Evolutionary conservation across 768 basidiomycete genomes (phyloP), one percentile per base, ranked within the genome.

Genomic region (Tricholoma bakamatsutake): DNA sequence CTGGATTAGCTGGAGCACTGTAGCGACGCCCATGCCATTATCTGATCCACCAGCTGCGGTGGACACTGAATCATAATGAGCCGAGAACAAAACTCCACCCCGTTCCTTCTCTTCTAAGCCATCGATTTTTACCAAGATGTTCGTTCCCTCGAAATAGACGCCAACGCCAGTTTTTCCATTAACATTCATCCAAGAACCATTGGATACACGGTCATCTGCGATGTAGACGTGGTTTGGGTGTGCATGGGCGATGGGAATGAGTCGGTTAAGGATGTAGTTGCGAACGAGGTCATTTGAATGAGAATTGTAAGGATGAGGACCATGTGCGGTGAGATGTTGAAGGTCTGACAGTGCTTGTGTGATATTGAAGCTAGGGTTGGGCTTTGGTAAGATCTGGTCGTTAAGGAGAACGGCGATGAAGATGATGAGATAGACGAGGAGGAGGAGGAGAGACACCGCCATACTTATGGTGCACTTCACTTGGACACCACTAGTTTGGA

Each of bases 1-100:
- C 39, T 82, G 71, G 34, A 88, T 71, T 60, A 93, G 75, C 55
- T 62, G 63, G 11, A 64, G 27, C 53, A 62, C 51, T 1, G 61
- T 56, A 28, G 59, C 61, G 24, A 64, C 52, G 17, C 48, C 61
- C 43, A 64, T 62, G 10, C 61, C 63, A 57, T 90, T 82, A 59
- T 93, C 91, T 1, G 87, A 90, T 4, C 82, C 84, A 1, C 91
- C 90, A 0, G 81, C 76, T 2, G 85, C 82, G 0, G 85, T 86
- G 0, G 88, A 86, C 4, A 90, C 88, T 0, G 88, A 90, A 69
- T 90, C 89, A 66, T 82, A 91, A 63, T 93, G 91, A 1, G 90
- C 88, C 0, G 88, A 90, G 57, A 93, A 84, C 9, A 93, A 66
- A 2, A 88, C 83, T 17, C 73, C 84, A 4, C 74, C 74, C 21